These are phyloP conservation scores for Penicillium argentinense DNA, from an alignment of 495 filamentous ascomycete genomes.

Conservation along the genomic window DNA sequence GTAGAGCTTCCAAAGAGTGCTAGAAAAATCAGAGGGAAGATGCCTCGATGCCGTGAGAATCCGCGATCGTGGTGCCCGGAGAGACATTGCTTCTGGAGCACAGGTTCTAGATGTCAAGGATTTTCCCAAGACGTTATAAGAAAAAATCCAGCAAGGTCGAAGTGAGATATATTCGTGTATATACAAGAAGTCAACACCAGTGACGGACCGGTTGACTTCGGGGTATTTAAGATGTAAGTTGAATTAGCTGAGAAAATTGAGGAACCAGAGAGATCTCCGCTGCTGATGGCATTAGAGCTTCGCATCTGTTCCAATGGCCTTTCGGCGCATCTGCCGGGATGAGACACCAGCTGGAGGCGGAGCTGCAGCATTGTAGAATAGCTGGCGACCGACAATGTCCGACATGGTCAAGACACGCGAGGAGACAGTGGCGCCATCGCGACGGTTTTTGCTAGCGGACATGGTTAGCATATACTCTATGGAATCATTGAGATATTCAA, in stretches of 20 bases:
- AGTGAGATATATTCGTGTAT: background rate
- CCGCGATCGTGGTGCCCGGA: no score
- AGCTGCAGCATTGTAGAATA: slow-evolving; percentile 44
- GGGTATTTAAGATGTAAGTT: background rate
- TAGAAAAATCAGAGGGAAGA: no score
- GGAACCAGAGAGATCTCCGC: background rate
- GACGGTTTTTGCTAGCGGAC: slow-evolving; percentile 68
- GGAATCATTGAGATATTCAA: background rate
- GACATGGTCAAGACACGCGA: slow-evolving; percentile 76
- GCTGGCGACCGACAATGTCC: slow-evolving; percentile 55
- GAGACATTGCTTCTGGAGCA: no score
- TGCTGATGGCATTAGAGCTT: slow-evolving; percentile 29
- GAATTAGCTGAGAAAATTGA: background rate
- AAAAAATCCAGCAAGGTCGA: no score
- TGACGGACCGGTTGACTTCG: background rate
- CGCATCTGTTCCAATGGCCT: slow-evolving; percentile 34
- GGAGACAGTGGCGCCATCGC: slow-evolving; percentile 87
- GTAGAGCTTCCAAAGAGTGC: background rate
- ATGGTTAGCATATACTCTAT: slow-evolving; percentile 3
- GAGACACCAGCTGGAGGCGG: slow-evolving; percentile 34
- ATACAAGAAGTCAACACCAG: background rate
- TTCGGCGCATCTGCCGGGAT: slow-evolving; percentile 38
- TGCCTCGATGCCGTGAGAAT: no score
- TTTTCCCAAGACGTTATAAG: no score
- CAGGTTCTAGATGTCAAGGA: no score